Percentiles rank a stretch among this genome's conserved stretches.
phyloP scores from a whole-genome alignment of 306 rosid genomes.

The Cucumis hystrix region DNA sequence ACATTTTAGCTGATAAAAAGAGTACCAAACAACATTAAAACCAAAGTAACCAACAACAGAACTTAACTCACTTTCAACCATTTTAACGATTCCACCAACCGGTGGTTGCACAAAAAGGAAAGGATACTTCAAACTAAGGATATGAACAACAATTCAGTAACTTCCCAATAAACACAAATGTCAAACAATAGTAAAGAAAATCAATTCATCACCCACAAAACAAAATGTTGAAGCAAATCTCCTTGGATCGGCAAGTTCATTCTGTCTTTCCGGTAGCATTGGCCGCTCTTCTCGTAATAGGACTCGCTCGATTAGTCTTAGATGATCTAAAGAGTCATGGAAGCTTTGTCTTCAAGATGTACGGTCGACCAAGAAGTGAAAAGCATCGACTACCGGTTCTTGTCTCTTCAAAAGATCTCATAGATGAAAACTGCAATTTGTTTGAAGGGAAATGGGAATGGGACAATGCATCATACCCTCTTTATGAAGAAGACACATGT shows the following conservation, averaged over 20 bases:
- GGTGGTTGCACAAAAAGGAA: slow-evolving; percentile 40
- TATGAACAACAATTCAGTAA: not conserved
- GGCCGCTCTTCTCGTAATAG: slow-evolving; percentile 51
- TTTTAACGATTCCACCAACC: slow-evolving; percentile 35
- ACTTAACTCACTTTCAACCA: not conserved
- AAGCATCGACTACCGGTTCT: slow-evolving; percentile 20
- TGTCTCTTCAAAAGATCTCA: slow-evolving; percentile 37
- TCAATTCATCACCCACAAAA: not conserved
- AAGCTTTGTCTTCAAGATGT: slow-evolving; percentile 21
- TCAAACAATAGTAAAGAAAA: not conserved
- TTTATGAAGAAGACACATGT: slow-evolving; percentile 58
- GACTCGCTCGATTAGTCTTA: slow-evolving; percentile 37
- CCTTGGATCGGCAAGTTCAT: slow-evolving; percentile 38
- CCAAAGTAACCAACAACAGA: not conserved
- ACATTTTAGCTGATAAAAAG: not conserved
- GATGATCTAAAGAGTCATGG: slow-evolving; percentile 45
- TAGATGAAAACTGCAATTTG: slow-evolving; percentile 46
- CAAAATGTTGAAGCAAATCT: slow-evolving; percentile 27
- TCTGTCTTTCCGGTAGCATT: slow-evolving; percentile 39
- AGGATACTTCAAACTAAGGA: slow-evolving; percentile 40
- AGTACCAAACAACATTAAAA: not conserved
- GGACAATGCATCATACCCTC: slow-evolving; percentile 69
- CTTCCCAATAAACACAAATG: not conserved
- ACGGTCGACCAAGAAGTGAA: slow-evolving; percentile 20
- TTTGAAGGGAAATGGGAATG: slow-evolving; percentile 86